Percentiles rank a stretch among this genome's conserved stretches.
These are phyloP conservation scores for Penstemon eatonii DNA, from an alignment of 257 asterid genomes.

Conservation along the genomic window DNA sequence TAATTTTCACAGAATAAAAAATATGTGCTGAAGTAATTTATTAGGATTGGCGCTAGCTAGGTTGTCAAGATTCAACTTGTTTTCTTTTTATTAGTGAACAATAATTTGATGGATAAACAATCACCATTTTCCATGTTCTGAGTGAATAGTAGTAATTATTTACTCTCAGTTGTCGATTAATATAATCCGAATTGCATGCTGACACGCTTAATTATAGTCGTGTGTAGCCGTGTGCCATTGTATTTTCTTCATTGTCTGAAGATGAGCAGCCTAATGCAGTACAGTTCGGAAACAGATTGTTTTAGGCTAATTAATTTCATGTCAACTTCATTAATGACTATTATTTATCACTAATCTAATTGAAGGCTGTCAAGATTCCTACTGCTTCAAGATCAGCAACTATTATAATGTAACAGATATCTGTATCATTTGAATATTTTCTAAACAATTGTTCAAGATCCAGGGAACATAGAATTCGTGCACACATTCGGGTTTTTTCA, in stretches of 20 bases:
- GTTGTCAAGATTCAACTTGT: too few relatives aligned
- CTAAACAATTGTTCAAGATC: neutral
- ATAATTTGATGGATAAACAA: too few relatives aligned
- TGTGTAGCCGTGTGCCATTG: neutral
- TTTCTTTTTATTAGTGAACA: too few relatives aligned
- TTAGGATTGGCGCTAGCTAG: too few relatives aligned
- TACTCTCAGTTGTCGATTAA: too few relatives aligned
- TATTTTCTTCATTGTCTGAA: slow-evolving; percentile 4
- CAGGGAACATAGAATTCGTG: slow-evolving; percentile 11
- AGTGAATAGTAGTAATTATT: too few relatives aligned
- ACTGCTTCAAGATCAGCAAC: neutral
- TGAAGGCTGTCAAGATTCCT: neutral
- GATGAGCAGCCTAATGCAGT: slow-evolving; percentile 23
- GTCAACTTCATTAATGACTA: neutral
- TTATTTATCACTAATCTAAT: too few relatives aligned
- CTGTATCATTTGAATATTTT: neutral
- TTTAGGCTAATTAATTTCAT: neutral
- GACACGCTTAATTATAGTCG: too few relatives aligned
- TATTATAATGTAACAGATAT: neutral
- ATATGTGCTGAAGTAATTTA: too few relatives aligned
- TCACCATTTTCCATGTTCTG: too few relatives aligned
- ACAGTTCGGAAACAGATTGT: neutral
- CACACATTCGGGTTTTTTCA: neutral
- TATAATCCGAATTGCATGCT: too few relatives aligned
- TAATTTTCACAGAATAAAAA: too few relatives aligned